Conservation (phyloP, 1,284 basidiomycete species). For the Malassezia japonica region DNA sequence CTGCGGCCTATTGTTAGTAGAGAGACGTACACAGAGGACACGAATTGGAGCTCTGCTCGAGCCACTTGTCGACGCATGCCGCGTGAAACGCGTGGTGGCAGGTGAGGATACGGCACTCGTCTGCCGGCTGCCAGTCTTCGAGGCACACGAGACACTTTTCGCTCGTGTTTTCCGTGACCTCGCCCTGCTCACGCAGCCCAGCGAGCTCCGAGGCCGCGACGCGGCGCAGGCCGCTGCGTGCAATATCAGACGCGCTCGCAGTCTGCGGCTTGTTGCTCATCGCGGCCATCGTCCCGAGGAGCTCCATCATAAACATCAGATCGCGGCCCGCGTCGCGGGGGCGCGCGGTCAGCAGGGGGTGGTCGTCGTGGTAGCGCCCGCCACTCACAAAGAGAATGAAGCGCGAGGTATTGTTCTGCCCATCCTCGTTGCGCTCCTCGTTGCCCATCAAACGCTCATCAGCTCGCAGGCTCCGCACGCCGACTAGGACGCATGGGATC, state of each 20-base stretch:
- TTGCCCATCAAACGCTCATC: slow-evolving; percentile 24
- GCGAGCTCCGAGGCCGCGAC: slow-evolving; percentile 25
- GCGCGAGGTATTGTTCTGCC: slow-evolving; percentile 19
- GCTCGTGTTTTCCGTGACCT: slow-evolving; percentile 37
- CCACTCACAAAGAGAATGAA: slow-evolving; percentile 45
- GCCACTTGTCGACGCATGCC: slow-evolving; percentile 33
- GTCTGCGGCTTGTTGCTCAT: slow-evolving; percentile 34
- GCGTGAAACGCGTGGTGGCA: slow-evolving; percentile 42
- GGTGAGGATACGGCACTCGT: slow-evolving; percentile 31
- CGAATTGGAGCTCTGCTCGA: slow-evolving; percentile 34
- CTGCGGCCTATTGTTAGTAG: slow-evolving; percentile 1
- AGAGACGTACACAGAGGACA: slow-evolving; percentile 28
- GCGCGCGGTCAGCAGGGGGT: slow-evolving; percentile 36
- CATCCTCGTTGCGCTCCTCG: neutral
- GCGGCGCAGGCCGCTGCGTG: slow-evolving; percentile 24
- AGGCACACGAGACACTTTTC: slow-evolving; percentile 43
- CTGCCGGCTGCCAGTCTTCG: slow-evolving; percentile 40
- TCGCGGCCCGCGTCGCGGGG: slow-evolving; percentile 35
- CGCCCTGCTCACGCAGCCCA: slow-evolving; percentile 16
- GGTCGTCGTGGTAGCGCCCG: slow-evolving; percentile 35
- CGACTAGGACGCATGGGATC: slow-evolving; percentile 40
- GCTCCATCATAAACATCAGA: slow-evolving; percentile 44
- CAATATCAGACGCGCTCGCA: slow-evolving; percentile 35
- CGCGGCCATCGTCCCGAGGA: slow-evolving; percentile 35
- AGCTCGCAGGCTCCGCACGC: slow-evolving; percentile 36